Conservation (phyloP, 192 early-diverging fungal genomes). For the Neocallimastix lanati region DNA sequence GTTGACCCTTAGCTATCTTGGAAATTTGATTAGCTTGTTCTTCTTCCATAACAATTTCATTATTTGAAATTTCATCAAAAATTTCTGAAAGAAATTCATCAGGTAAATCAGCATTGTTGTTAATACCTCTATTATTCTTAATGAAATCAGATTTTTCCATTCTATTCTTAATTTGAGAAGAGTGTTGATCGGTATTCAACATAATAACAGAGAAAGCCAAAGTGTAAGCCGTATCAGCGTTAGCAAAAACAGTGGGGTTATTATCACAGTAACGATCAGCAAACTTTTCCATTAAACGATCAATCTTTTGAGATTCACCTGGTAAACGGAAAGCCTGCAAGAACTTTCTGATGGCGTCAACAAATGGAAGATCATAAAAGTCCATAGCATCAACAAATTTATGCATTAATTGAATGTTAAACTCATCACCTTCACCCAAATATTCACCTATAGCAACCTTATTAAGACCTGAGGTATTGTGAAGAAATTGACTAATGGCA, state of each 20-base stretch:
- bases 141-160: conserved; percentile 37
- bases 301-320: conserved; percentile 49
- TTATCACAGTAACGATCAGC: conserved; percentile 41
- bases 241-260: conserved; percentile 35
- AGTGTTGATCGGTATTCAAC: conserved; percentile 45
- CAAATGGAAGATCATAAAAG: conserved; percentile 29
- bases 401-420: conserved; percentile 36
- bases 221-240: conserved; percentile 42
- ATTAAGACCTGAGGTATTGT: conserved; percentile 14
- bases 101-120: conserved; percentile 1
- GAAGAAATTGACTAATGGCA: conserved; percentile 26
- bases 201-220: conserved; percentile 46
- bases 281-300: conserved; percentile 48
- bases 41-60: conserved; percentile 5
- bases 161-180: conserved; percentile 29
- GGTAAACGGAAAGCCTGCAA: conserved; percentile 41
- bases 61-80: conserved; percentile 5
- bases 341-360: conserved; percentile 28
- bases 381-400: conserved; percentile 35
- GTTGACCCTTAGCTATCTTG: background rate
- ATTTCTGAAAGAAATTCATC: conserved; percentile 4
- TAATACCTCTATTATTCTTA: conserved; percentile 26
- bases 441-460: conserved; percentile 41
- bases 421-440: conserved; percentile 28
- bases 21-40: background rate